Evolutionary conservation across 1,139 yeast species (phyloP).

Genomic region (Kodamaea sp.): DNA sequence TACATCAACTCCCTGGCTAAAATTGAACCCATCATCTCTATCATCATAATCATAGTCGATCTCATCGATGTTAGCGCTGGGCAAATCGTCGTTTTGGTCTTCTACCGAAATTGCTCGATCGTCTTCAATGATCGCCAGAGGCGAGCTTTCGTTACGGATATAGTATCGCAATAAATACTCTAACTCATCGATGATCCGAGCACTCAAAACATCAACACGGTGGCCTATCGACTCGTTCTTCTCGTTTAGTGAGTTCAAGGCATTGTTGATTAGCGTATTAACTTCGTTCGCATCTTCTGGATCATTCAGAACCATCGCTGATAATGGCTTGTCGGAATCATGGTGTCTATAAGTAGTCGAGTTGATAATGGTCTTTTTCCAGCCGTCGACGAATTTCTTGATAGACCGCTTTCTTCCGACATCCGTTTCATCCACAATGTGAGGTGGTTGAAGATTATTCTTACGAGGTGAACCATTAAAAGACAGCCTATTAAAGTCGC

Average conservation of each 20-base stretch:
- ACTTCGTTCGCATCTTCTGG: constrained; percentile 7
- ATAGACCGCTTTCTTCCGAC: constrained; percentile 38
- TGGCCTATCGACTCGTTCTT: constrained; percentile 31
- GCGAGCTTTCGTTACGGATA: constrained; percentile 24
- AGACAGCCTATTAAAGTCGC: constrained; percentile 4
- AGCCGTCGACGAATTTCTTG: constrained; percentile 42
- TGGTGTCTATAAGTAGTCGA: constrained; percentile 11
- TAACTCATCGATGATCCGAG: constrained; percentile 76
- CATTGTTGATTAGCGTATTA: constrained; percentile 9
- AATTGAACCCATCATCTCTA: constrained; percentile 15
- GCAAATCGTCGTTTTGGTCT: constrained; percentile 4
- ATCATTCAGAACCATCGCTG: not conserved
- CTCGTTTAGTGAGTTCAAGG: constrained; percentile 9
- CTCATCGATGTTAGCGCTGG: constrained; percentile 11
- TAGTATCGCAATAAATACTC: constrained; percentile 45
- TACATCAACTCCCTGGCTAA: constrained; percentile 8
- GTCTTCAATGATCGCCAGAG: constrained; percentile 27
- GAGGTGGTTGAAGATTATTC: constrained; percentile 6
- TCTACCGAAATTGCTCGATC: constrained; percentile 2
- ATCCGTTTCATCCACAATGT: constrained; percentile 3
- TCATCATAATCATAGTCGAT: constrained; percentile 16
- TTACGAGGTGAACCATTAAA: constrained; percentile 9
- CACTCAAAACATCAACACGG: constrained; percentile 73
- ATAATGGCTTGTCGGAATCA: constrained; percentile 1
- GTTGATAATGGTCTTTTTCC: constrained; percentile 33